Percentiles rank a stretch among this genome's conserved stretches.
Conservation (phyloP, 2,329 filamentous ascomycete genomes). For the Graphiopsis chlorocephala region DNA sequence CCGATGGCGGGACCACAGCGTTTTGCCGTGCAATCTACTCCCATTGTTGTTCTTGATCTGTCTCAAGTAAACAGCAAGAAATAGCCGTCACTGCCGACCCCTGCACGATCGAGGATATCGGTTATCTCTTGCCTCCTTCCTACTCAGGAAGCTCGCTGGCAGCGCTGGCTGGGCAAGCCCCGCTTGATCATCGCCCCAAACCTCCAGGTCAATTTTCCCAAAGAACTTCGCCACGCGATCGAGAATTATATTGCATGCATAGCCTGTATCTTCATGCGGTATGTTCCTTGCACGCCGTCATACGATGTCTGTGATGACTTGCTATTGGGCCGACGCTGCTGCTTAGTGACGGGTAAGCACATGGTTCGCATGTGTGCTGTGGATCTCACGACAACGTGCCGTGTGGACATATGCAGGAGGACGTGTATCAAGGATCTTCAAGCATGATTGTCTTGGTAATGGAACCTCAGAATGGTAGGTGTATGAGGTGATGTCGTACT, state of each 20-base stretch:
- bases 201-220: not conserved
- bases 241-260: not conserved
- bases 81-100: not conserved
- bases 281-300: conserved; percentile 8
- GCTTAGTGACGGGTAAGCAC: not conserved
- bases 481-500: not conserved
- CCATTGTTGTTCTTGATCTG: not conserved
- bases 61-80: not conserved
- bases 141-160: conserved; percentile 14
- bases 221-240: not conserved
- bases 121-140: conserved; percentile 16
- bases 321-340: not conserved
- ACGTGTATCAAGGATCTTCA: not conserved
- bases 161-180: conserved; percentile 5
- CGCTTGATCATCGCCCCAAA: not conserved
- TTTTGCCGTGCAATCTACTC: not conserved
- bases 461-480: not conserved
- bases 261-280: not conserved
- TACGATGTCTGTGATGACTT: not conserved
- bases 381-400: not conserved
- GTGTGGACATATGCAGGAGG: not conserved
- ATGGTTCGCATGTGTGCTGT: not conserved
- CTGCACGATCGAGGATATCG: conserved; percentile 1
- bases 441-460: not conserved
- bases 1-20: not conserved